Conservation (phyloP, 83 land plant species). For the Picea abies region DNA sequence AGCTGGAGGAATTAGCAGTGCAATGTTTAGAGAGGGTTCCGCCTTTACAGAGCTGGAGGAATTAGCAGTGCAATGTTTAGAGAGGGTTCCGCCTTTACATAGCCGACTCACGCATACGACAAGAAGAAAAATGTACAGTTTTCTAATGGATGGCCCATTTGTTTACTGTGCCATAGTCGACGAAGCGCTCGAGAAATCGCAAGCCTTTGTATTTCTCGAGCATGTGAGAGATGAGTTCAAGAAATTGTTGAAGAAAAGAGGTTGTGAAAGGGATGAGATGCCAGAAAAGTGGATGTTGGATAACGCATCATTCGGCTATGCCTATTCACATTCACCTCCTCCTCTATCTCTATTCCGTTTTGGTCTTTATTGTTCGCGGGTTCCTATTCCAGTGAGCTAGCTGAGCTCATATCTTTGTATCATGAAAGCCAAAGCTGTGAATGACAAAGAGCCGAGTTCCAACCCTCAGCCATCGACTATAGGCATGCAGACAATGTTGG, state of each 20-base stretch:
- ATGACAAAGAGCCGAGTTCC: too few relatives aligned
- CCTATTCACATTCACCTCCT: too few relatives aligned
- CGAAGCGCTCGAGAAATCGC: conserved; percentile 37
- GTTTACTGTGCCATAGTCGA: conserved; percentile 58
- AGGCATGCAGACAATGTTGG: too few relatives aligned
- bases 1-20: conserved; percentile 40
- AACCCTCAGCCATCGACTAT: too few relatives aligned
- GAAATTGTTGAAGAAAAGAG: conserved; percentile 35
- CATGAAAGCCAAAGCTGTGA: too few relatives aligned
- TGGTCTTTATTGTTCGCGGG: too few relatives aligned
- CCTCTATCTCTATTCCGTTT: too few relatives aligned
- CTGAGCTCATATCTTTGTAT: too few relatives aligned
- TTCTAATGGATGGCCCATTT: conserved; percentile 54
- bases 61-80: conserved; percentile 47
- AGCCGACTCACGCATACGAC: conserved; percentile 46
- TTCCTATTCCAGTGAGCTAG: too few relatives aligned
- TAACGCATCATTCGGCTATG: too few relatives aligned
- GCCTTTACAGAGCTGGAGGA: conserved; percentile 46
- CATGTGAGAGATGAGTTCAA: conserved; percentile 59
- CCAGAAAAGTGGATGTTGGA: too few relatives aligned
- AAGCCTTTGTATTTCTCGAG: conserved; percentile 45
- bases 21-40: conserved; percentile 57
- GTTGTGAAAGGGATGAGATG: conserved; percentile 25
- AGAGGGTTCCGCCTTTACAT: conserved; percentile 50
- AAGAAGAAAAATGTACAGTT: conserved; percentile 40